Conservation (phyloP, 352 stramenopile genomes). For the Phytophthora macrochlamydospora region DNA sequence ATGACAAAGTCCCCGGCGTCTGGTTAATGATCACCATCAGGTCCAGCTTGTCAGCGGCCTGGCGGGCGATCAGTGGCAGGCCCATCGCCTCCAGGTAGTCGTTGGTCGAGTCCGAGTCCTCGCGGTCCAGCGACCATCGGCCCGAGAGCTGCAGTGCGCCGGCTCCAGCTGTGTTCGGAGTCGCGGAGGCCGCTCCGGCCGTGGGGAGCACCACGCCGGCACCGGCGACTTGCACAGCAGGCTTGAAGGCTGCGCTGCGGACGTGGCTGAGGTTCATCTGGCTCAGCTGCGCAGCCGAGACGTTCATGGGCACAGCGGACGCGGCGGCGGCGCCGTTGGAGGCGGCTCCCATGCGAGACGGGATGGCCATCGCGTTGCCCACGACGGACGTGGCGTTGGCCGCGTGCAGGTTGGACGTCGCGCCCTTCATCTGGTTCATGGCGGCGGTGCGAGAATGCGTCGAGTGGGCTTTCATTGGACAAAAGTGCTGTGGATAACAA, state of each 20-base stretch:
- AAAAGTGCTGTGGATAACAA: background rate
- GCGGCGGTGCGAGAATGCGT: background rate
- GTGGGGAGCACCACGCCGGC: slow-evolving; percentile 32
- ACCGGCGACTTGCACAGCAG: slow-evolving; percentile 39
- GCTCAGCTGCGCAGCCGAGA: slow-evolving; percentile 32
- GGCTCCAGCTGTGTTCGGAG: slow-evolving; percentile 76
- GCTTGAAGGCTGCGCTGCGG: slow-evolving; percentile 73
- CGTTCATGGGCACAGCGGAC: slow-evolving; percentile 29
- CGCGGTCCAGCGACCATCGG: slow-evolving; percentile 84
- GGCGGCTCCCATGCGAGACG: slow-evolving; percentile 39
- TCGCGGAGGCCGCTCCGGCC: slow-evolving; percentile 28
- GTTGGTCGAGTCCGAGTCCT: slow-evolving; percentile 91
- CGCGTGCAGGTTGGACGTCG: slow-evolving; percentile 75
- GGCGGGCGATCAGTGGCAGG: slow-evolving; percentile 83
- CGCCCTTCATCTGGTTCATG: slow-evolving; percentile 49
- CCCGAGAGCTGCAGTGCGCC: slow-evolving; percentile 83
- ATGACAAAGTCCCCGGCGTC: slow-evolving; percentile 85
- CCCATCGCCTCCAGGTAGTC: slow-evolving; percentile 91
- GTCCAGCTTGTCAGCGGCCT: slow-evolving; percentile 88
- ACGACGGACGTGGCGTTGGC: slow-evolving; percentile 83
- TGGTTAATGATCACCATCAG: slow-evolving; percentile 91
- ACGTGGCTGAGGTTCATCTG: slow-evolving; percentile 72
- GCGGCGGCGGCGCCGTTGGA: slow-evolving; percentile 27
- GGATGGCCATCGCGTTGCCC: slow-evolving; percentile 79
- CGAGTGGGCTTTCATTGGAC: background rate